Percentiles rank a stretch among this genome's conserved stretches.
Evolutionary conservation across 2,329 filamentous ascomycete genomes (phyloP).

Genomic region (Chaetomium strumarium): DNA sequence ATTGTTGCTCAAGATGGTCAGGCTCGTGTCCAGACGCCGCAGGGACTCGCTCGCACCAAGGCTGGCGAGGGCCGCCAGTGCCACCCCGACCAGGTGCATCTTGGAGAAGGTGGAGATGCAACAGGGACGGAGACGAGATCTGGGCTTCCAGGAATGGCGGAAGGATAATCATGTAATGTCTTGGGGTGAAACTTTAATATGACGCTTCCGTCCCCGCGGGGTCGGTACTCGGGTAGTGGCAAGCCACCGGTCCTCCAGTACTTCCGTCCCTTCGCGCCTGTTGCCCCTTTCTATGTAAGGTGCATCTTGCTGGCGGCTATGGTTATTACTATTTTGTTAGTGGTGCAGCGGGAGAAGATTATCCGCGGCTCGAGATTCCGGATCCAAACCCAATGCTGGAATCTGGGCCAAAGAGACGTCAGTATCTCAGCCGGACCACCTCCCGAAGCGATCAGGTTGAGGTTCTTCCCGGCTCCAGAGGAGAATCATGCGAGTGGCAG

Average conservation of each 20-base stretch:
- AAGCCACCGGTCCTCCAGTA: not conserved
- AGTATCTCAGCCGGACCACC: not conserved
- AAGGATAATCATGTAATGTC: not conserved
- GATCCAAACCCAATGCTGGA: not conserved
- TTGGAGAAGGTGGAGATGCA: not conserved
- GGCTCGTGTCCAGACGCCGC: constrained; percentile 30
- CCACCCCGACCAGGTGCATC: constrained; percentile 8
- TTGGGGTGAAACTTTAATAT: constrained; percentile 9
- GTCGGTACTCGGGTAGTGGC: not conserved
- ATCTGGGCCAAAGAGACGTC: not conserved
- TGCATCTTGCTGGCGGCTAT: constrained; percentile 3
- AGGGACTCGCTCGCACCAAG: constrained; percentile 28
- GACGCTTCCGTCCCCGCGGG: constrained; percentile 2
- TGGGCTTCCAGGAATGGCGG: not conserved
- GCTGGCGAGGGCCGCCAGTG: constrained; percentile 8
- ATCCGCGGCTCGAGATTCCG: constrained; percentile 4
- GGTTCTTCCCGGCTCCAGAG: constrained; percentile 1
- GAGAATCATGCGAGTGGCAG: not conserved
- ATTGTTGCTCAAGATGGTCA: constrained; percentile 37
- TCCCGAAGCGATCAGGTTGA: not conserved
- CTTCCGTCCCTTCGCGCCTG: not conserved
- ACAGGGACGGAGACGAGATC: not conserved
- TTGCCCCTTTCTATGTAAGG: not conserved
- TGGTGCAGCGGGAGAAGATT: constrained; percentile 4
- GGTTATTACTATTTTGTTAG: no score